Percentiles rank a stretch among this genome's conserved stretches.
These are phyloP conservation scores for Heracleum sosnowskyi DNA, from an alignment of 129 eudicot species.

Conservation along the genomic window DNA sequence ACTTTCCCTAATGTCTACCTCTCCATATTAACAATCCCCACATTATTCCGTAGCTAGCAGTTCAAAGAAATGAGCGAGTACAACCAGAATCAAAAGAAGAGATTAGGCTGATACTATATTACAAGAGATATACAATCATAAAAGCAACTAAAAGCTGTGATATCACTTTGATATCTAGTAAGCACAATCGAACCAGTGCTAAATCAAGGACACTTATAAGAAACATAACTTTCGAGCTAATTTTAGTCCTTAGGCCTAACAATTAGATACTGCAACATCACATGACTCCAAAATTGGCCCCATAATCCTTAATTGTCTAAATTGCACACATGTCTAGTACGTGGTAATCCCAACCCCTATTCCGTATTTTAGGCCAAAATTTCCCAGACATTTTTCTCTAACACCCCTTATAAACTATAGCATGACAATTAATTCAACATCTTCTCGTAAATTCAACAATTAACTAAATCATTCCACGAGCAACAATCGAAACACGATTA, in stretches of 20 bases:
- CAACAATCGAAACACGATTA: no score
- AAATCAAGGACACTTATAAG: not conserved
- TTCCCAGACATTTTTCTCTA: no score
- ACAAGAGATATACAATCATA: no score
- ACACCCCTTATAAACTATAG: no score
- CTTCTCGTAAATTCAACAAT: no score
- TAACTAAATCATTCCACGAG: no score
- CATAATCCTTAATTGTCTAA: no score
- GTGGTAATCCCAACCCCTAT: not conserved
- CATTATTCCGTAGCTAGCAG: not conserved
- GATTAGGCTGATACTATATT: no score
- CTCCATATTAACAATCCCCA: not conserved
- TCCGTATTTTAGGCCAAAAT: not conserved
- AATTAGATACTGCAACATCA: not conserved
- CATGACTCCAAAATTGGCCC: not conserved
- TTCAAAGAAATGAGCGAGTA: not conserved
- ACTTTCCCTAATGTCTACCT: not conserved
- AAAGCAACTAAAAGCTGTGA: not conserved
- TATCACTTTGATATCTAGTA: no score
- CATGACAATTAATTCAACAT: no score
- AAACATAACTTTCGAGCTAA: no score
- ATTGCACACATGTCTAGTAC: no score
- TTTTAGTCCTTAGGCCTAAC: not conserved
- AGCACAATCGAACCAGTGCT: not conserved
- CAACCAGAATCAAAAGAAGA: not conserved